These are phyloP conservation scores for Aspergillus fischeri DNA, from an alignment of 2,329 filamentous ascomycete species.

Conservation along the genomic window DNA sequence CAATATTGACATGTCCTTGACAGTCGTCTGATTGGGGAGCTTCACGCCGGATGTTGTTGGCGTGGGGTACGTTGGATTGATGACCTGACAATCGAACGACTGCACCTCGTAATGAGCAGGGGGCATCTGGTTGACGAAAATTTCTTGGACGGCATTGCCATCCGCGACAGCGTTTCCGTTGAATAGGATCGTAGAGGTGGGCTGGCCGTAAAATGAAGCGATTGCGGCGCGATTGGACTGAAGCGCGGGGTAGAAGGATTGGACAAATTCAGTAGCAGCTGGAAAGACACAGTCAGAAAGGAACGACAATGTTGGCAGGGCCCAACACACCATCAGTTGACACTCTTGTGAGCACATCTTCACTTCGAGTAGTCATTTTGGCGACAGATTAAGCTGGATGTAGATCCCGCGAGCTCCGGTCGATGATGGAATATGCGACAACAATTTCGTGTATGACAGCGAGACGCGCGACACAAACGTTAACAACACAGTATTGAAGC, in stretches of 20 bases:
- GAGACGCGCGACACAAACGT: neutral
- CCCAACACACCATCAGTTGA: slow-evolving; percentile 39
- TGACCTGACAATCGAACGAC: slow-evolving; percentile 70
- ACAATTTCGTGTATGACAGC: neutral
- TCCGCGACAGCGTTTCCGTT: slow-evolving; percentile 67
- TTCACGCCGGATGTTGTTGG: slow-evolving; percentile 40
- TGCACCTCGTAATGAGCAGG: slow-evolving; percentile 67
- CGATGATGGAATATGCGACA: neutral
- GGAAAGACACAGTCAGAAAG: slow-evolving; percentile 2
- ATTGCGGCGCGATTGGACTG: slow-evolving; percentile 57
- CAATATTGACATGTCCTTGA: slow-evolving; percentile 63
- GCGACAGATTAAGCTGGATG: neutral
- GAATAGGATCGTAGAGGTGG: slow-evolving; percentile 65
- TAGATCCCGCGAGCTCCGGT: neutral
- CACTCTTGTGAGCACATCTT: slow-evolving; percentile 37
- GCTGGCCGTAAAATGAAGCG: slow-evolving; percentile 64
- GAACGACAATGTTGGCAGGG: neutral
- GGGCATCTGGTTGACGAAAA: slow-evolving; percentile 65
- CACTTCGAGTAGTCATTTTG: slow-evolving; percentile 29
- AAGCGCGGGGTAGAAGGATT: slow-evolving; percentile 71
- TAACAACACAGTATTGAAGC: neutral
- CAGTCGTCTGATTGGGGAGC: slow-evolving; percentile 38
- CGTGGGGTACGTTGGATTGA: slow-evolving; percentile 67
- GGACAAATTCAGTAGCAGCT: slow-evolving; percentile 70
- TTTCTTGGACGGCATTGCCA: slow-evolving; percentile 61